Base-by-base conservation (phyloP, 768 basidiomycete genomes). In the Tulasnella sp. region DNA sequence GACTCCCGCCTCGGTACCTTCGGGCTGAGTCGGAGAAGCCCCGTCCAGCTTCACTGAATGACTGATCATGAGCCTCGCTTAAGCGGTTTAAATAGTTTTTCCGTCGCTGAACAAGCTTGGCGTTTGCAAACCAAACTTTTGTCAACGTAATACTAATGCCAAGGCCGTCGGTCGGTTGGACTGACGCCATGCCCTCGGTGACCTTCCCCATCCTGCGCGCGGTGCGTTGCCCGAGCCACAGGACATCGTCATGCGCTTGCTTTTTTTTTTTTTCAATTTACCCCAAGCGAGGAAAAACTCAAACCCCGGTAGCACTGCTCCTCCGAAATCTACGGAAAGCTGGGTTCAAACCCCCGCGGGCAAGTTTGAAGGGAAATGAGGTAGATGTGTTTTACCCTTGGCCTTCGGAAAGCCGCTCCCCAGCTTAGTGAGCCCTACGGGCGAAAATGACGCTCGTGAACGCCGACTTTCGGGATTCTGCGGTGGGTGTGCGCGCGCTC, bases 1-100 rank as follows among this genome's bases (percentile, higher is more conserved):
- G 64, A 69, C 37, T n/a, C 7, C 44, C 3, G 31, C 64, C 64
- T 69, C 64, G 64, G 64, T 69, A 34, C 64, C 64, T 69, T 69
- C 64, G 64, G 64, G 64, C 64, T 31, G 64, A 69, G 64, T 69
- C 64, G 64, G 64, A 31, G 60, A 28, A 64, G 12, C 60, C 12
- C n/a, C 60, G 24, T 7, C 6, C 31, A 31, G 12, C 28, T 24
- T 3, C 24, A 28, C 4, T 24, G 31, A 24, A 69, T 69, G 64
- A 34, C 64, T 34, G 64, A 69, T 69, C 64, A 69, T 28, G 34
- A 22, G 18, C 14, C 54, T 54, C 54, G 54, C 24, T 54, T 54
- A 54, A n/a, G n/a, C 54, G 22, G 54, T 54, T 9, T 54, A n/a
- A 46, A 54, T 54, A 8, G 54, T 54, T 54, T 54, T n/a, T 54